Evolutionary conservation across 345 rosid species (phyloP), one percentile per base, ranked within the genome.

Genomic region (Brassica incana): DNA sequence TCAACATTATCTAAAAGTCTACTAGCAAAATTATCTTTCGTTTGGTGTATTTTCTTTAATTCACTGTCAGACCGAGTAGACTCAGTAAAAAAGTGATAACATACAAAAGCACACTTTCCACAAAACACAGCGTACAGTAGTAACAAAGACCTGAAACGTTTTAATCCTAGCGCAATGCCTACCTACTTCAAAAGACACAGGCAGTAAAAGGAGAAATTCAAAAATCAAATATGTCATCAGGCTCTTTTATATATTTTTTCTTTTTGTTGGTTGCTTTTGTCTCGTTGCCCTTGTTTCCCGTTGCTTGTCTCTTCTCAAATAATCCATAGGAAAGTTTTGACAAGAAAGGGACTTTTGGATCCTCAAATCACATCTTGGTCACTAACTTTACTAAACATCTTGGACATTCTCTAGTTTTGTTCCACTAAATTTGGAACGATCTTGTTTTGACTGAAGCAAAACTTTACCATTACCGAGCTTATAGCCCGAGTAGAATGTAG

Each of bases 401-500:
- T 16, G 43, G 64, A 64, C 76, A 71, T 71, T 71, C 64, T 73
- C 65, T 79, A 61, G 35, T 16, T 33, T 30, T 56, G 71, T 80
- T 68, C 67, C 71, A 68, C 65, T 60, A 33, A 73, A 20, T 25
- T 59, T 67, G 59, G 15, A 56, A 40, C 23, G 29, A 8, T 69
- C 14, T 45, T 68, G 67, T 10, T 48, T 6, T 33, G 3, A 54
- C 11, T 3, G 15, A 33, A 59, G 50, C 68, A 69, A 12, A 69
- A 60, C 62, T 60, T 29, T 25, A 18, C 50, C 52, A 60, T 33
- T 33, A n/a, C 23, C 54, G 11, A 66, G 58, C 69, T 86, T 85
- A 90, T 74, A 92, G 65, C 63, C 90, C 91, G 63, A 94, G 84
- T 20, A 91, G 68, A 72, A 87, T 54, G 25, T 54, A 54, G 60